Conservation (phyloP, 257 asterid genomes). For the Rehmannia glutinosa region DNA sequence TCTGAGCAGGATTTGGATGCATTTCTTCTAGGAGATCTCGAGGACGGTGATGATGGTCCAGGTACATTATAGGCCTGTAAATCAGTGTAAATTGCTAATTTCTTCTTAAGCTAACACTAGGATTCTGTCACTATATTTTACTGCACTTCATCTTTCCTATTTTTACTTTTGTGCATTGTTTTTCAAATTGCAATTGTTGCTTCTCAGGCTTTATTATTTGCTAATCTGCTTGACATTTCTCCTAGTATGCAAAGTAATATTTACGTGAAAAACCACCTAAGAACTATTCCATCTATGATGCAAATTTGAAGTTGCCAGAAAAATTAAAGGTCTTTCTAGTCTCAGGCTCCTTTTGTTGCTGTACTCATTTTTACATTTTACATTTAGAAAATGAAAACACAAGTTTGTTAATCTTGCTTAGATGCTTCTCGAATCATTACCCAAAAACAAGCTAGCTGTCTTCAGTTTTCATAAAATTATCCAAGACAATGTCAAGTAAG, state of each 20-base stretch:
- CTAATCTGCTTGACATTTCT: too few species aligned
- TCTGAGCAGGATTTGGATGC: constrained; percentile 94
- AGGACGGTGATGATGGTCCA: constrained; percentile 80
- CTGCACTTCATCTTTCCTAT: neutral
- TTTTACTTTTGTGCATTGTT: neutral
- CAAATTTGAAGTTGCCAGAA: neutral
- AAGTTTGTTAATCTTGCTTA: neutral
- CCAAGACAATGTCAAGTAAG: neutral
- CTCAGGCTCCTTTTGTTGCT: neutral
- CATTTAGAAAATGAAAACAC: neutral
- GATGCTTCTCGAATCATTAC: neutral
- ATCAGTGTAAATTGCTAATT: too few species aligned
- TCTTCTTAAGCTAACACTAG: neutral
- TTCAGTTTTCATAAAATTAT: neutral
- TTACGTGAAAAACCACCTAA: too few species aligned
- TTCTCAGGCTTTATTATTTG: neutral
- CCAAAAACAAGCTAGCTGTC: neutral
- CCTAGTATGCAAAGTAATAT: too few species aligned
- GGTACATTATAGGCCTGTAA: constrained; percentile 38
- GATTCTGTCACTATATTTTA: neutral
- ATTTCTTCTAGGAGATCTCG: constrained; percentile 86
- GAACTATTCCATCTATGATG: constrained; percentile 2
- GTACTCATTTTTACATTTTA: neutral
- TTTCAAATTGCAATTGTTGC: neutral
- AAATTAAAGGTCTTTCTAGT: neutral